A percentile compares a stretch with the other conserved stretches of the same genome.
phyloP scores from a whole-genome alignment of 306 rosid species.

The Acacia melanoxylon region DNA sequence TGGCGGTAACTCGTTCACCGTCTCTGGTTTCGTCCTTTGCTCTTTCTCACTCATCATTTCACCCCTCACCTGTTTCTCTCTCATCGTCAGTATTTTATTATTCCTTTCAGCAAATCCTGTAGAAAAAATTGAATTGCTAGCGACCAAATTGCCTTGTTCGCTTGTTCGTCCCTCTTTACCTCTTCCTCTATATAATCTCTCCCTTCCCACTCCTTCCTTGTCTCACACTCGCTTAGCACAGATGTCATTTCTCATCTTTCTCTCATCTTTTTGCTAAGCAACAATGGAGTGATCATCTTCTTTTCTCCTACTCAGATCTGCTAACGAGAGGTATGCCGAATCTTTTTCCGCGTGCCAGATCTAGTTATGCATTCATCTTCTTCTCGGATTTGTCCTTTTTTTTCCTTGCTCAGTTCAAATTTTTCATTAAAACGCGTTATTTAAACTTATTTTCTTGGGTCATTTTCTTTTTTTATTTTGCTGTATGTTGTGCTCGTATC shows the following conservation, averaged over 20 bases:
- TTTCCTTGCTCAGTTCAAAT: neutral
- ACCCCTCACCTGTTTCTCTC: neutral
- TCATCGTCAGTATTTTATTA: neutral
- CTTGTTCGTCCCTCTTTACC: neutral
- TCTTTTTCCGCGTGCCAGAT: slow-evolving; percentile 9
- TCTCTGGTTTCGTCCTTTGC: neutral
- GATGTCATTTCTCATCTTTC: neutral
- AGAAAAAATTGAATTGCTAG: neutral
- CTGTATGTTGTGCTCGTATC: neutral
- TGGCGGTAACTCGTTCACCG: neutral
- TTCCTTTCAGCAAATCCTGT: neutral
- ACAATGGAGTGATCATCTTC: slow-evolving; percentile 31
- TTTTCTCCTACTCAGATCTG: slow-evolving; percentile 40
- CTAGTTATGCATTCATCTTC: neutral
- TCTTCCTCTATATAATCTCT: slow-evolving; percentile 28
- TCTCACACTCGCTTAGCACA: neutral
- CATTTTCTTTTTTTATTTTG: neutral
- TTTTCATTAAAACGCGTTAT: neutral
- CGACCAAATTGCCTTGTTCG: neutral
- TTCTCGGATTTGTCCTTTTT: neutral
- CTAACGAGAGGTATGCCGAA: slow-evolving; percentile 30
- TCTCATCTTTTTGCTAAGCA: neutral
- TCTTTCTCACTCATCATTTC: neutral
- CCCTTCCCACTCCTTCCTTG: neutral
- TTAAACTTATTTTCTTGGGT: neutral